Evolutionary conservation across 352 stramenopile genomes (phyloP), one percentile per base, ranked within the genome.

Genomic region (Phytophthora pinifolia): DNA sequence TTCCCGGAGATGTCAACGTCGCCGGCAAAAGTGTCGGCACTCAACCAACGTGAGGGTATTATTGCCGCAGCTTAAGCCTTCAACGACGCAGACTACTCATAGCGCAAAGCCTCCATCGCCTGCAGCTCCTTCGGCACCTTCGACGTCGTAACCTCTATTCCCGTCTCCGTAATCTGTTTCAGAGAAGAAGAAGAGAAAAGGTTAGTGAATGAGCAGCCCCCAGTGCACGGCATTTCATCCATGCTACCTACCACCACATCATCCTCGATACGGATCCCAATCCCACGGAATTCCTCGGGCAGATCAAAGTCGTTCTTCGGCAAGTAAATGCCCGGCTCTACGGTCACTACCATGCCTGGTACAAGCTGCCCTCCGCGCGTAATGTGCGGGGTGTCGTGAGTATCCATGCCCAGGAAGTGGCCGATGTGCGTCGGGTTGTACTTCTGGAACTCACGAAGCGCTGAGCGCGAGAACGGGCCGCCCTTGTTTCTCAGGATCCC

Each of bases 361-460:
- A 76, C 61, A 25, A 94, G 59, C 9, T 81, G 69, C 20, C 62
- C 66, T 29, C 66, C 72, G 2, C 81, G 81, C 18, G 81, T 76
- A 48, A 90, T 68, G 46, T 88, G 75, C 4, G 83, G 79, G 25
- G 83, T 94, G 50, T 94, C 83, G 48, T 94, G 83, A 7, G 85
- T 83, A 50, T 94, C 83, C 71, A 94, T 90, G 46, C 83, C 83
- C 12, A 94, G 45, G 57, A 91, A 94, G 55, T 94, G 83, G 7
- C 83, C 80, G 22, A 94, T 84, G 42, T 94, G 81, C n/a, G 83
- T 94, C 39, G 83, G 83, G 51, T 94, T 94, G 60, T 94, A 94
- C 58, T 78, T 82, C 20, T 89, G 79, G 54, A 91, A 86, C 53
- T 88, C 74, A 12, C 54, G 62, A 38, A 83, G 58, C 6, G 72